Evolutionary conservation across 108 stramenopile species (phyloP), one percentile per base, ranked within the genome.

Genomic region (Conticribra weissflogii): DNA sequence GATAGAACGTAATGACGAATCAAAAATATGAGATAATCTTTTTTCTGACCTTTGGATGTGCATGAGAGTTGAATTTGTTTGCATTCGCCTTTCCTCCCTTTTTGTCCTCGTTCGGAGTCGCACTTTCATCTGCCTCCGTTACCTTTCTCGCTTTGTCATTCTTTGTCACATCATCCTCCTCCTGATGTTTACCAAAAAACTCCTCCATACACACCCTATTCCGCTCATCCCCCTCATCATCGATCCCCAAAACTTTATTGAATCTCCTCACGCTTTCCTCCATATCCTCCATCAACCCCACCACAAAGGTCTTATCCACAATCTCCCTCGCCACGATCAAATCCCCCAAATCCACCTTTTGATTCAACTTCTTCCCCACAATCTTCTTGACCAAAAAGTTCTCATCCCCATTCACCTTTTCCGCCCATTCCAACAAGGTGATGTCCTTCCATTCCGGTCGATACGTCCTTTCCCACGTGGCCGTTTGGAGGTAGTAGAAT

Each of bases 401-500:
- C 22, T 68, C 57, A 68, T 68, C 68, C 3, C 21, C 29, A 59
- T 68, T 68, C 22, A 33, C 46, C 25, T 58, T 23, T 21, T n/a
- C 50, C n/a, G 74, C 81, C 64, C 63, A 81, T 54, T 81, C 81
- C 36, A 76, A 18, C 16, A 81, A 22, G n/a, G 72, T 68, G 57
- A 78, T 74, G 33, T 74, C 67, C 30, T 66, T 58, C 54, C 73
- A 70, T 16, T 68, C 60, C 0, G 76, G 73, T 45, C 70, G 53
- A 54, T 84, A 70, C 32, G 80, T 78, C 2, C 63, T 54, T 45
- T 86, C 85, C 76, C 79, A 79, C 3, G 68, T 62, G 18, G 85
- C 85, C 19, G 45, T 64, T 41, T 81, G 78, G 33, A 85, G 53
- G 36, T 85, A 85, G 27, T 81, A 83, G 34, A 83, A 85, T 41